Percentiles rank a stretch among this genome's conserved stretches.
These are phyloP conservation scores for Tuber umbilicatum DNA, from an alignment of 495 filamentous ascomycete species.

Conservation along the genomic window DNA sequence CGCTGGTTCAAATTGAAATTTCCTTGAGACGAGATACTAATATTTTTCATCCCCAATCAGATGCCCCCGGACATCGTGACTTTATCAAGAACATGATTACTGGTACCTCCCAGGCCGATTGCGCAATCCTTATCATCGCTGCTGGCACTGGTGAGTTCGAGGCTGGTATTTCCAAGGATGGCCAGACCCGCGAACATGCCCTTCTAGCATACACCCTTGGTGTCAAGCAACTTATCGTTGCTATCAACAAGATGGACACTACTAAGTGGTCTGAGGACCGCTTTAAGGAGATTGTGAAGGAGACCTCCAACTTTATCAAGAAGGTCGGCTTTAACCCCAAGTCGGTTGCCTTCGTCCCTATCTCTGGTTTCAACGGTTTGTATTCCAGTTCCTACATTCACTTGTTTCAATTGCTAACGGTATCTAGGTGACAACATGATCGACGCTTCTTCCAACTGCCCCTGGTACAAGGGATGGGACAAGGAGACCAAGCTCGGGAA, in stretches of 20 bases:
- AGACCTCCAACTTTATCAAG: slow-evolving; percentile 99
- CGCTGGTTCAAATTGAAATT: slow-evolving; percentile 25
- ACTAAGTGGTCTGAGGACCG: slow-evolving; percentile 94
- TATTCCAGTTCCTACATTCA: neutral
- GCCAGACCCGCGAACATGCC: slow-evolving; percentile 99
- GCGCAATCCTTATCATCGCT: slow-evolving; percentile 99
- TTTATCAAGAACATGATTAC: slow-evolving; percentile 99
- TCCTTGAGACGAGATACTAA: slow-evolving; percentile 14
- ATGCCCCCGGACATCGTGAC: slow-evolving; percentile 99
- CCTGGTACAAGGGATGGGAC: slow-evolving; percentile 99
- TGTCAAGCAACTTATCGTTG: slow-evolving; percentile 99
- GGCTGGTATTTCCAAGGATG: slow-evolving; percentile 99
- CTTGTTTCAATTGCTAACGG: slow-evolving; percentile 9
- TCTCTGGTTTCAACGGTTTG: slow-evolving; percentile 95
- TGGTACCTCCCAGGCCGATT: slow-evolving; percentile 99
- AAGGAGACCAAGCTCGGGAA: slow-evolving; percentile 96
- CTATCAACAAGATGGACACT: slow-evolving; percentile 99
- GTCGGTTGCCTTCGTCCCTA: slow-evolving; percentile 94
- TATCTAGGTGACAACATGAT: slow-evolving; percentile 84
- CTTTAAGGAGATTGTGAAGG: slow-evolving; percentile 99
- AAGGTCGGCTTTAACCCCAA: slow-evolving; percentile 99
- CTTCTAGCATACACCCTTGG: slow-evolving; percentile 99
- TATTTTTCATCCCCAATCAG: slow-evolving; percentile 45
- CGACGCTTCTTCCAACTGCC: slow-evolving; percentile 81
- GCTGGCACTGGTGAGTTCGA: slow-evolving; percentile 99